These are phyloP conservation scores for Kodamaea restingae DNA, from an alignment of 805 yeast species.

Conservation along the genomic window DNA sequence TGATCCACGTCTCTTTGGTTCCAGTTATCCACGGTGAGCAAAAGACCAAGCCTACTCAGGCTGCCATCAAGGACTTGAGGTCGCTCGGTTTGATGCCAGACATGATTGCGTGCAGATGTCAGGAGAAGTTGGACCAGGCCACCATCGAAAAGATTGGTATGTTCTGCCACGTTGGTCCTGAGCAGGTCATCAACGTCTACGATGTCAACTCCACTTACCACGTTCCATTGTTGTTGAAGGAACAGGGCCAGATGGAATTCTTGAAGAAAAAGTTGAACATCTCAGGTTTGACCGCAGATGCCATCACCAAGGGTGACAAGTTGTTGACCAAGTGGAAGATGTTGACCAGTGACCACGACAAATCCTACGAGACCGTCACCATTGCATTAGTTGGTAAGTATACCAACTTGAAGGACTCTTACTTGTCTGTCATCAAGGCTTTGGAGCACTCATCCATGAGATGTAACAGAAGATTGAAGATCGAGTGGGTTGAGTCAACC, in stretches of 20 bases:
- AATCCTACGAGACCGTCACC: slow-evolving; percentile 78
- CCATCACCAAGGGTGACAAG: slow-evolving; percentile 59
- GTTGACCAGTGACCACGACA: slow-evolving; percentile 76
- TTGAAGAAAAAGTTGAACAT: slow-evolving; percentile 66
- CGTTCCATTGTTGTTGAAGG: slow-evolving; percentile 86
- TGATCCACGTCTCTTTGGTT: slow-evolving; percentile 93
- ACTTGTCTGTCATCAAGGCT: slow-evolving; percentile 90
- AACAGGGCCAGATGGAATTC: slow-evolving; percentile 78
- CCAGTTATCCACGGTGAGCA: slow-evolving; percentile 99
- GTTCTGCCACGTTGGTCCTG: slow-evolving; percentile 99
- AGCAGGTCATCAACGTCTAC: slow-evolving; percentile 94
- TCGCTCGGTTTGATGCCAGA: slow-evolving; percentile 93
- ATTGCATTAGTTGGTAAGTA: slow-evolving; percentile 98
- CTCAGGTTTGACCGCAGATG: slow-evolving; percentile 45
- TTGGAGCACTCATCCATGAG: slow-evolving; percentile 94
- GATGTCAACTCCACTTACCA: slow-evolving; percentile 97
- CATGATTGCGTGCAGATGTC: slow-evolving; percentile 97
- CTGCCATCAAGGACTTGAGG: slow-evolving; percentile 95
- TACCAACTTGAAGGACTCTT: slow-evolving; percentile 92
- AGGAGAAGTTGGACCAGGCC: slow-evolving; percentile 70
- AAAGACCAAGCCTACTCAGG: slow-evolving; percentile 99
- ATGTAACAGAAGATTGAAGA: slow-evolving; percentile 76
- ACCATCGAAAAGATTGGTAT: slow-evolving; percentile 96
- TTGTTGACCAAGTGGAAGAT: slow-evolving; percentile 75
- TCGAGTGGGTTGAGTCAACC: slow-evolving; percentile 94